phyloP scores from a whole-genome alignment of 2,329 filamentous ascomycete genomes.

The Phyllosticta citribraziliensis region DNA sequence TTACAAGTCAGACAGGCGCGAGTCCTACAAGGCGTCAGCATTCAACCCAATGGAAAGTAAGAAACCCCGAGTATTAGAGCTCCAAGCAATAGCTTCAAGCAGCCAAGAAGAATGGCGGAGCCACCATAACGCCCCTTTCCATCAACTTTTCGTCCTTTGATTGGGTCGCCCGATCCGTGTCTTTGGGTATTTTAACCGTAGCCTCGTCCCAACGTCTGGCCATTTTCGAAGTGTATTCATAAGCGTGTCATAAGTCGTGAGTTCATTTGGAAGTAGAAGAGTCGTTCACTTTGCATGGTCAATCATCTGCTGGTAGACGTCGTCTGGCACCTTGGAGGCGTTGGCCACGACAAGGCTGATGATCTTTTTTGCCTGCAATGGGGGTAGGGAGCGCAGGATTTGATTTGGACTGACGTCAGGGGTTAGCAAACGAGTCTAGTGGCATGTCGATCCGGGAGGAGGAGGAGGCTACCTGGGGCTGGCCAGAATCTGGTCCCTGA shows the following conservation, averaged over 20 bases:
- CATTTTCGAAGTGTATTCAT: neutral
- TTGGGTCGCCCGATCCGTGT: neutral
- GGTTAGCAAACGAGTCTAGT: neutral
- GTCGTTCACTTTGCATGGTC: conserved; percentile 61
- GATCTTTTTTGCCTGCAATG: conserved; percentile 72
- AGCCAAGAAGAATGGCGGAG: neutral
- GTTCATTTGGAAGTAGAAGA: neutral
- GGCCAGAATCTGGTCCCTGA: conserved; percentile 72
- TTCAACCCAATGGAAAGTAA: neutral
- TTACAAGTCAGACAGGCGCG: neutral
- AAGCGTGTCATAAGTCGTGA: neutral
- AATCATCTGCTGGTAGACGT: conserved; percentile 84
- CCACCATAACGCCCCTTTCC: neutral
- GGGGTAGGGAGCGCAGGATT: conserved; percentile 76
- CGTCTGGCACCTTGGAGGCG: conserved; percentile 80
- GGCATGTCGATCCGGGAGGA: neutral
- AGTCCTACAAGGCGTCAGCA: neutral
- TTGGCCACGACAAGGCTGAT: conserved; percentile 78
- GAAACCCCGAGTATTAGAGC: neutral
- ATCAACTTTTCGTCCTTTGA: neutral
- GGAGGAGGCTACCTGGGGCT: conserved; percentile 61
- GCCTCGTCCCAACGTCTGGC: no score
- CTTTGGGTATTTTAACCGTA: neutral
- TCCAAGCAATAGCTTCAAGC: neutral
- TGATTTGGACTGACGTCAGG: conserved; percentile 65